These are phyloP conservation scores for Suillus brevipes DNA, from an alignment of 768 basidiomycete species.

Conservation along the genomic window DNA sequence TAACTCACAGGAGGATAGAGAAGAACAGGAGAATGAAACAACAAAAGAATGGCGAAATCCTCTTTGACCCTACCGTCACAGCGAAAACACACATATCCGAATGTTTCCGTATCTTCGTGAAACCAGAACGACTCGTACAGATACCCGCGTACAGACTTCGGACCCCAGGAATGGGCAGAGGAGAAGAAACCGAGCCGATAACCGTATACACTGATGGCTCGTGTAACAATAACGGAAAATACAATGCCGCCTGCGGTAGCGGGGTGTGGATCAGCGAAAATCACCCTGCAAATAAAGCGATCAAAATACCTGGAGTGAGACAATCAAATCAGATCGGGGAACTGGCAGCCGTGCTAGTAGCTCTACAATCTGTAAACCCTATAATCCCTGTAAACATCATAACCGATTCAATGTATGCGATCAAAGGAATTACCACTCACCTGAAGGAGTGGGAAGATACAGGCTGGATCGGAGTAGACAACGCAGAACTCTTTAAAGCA, in stretches of 20 bases:
- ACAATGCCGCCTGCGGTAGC: slow-evolving; percentile 18
- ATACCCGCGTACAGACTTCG: neutral
- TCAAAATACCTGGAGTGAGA: neutral
- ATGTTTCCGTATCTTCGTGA: neutral
- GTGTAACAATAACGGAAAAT: slow-evolving; percentile 21
- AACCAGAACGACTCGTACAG: neutral
- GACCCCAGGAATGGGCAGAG: neutral
- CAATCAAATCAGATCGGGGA: slow-evolving; percentile 19
- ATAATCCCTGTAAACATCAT: neutral
- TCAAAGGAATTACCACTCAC: slow-evolving; percentile 3
- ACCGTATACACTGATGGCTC: slow-evolving; percentile 27
- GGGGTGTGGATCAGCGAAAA: slow-evolving; percentile 7
- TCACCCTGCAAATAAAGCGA: neutral
- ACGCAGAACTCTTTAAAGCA: neutral
- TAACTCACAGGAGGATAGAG: slow-evolving; percentile 4
- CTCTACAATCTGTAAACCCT: neutral
- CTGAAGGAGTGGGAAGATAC: too few species aligned
- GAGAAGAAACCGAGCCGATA: too few species aligned
- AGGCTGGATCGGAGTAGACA: neutral
- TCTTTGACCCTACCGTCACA: neutral
- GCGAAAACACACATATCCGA: neutral
- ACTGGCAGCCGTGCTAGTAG: slow-evolving; percentile 4
- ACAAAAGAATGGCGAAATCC: neutral
- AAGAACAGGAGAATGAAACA: neutral
- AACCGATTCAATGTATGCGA: neutral